phyloP scores from a whole-genome alignment of 2,329 filamentous ascomycete genomes.

The Aureobasidium mangrovei region DNA sequence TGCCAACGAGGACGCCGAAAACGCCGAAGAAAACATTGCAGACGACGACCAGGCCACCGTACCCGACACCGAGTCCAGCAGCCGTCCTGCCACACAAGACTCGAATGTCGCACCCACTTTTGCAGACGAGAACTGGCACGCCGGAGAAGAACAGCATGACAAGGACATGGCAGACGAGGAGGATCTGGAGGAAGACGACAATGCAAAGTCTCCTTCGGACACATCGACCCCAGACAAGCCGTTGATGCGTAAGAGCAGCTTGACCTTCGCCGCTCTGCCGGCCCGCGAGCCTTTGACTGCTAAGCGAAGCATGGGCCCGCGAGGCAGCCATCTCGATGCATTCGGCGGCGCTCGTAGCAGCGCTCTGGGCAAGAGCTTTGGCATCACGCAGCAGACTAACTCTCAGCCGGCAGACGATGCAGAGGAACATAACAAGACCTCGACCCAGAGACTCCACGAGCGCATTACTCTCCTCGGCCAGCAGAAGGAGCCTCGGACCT shows the following conservation, averaged over 20 bases:
- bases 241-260: conserved; percentile 80
- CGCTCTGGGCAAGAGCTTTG: conserved; percentile 63
- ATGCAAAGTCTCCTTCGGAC: conserved; percentile 52
- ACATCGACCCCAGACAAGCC: conserved; percentile 66
- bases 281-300: conserved; percentile 77
- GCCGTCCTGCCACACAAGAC: conserved; percentile 2
- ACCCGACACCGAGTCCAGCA: conserved; percentile 16
- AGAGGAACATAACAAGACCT: conserved; percentile 69
- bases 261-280: conserved; percentile 88
- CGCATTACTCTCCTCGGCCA: conserved; percentile 71
- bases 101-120: conserved; percentile 1
- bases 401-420: conserved; percentile 34
- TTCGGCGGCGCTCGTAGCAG: conserved; percentile 49
- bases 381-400: conserved; percentile 42
- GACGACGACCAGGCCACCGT: conserved; percentile 27
- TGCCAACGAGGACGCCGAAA: conserved; percentile 35
- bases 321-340: conserved; percentile 66
- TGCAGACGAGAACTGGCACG: conserved; percentile 16
- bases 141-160: conserved; percentile 13
- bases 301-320: conserved; percentile 71
- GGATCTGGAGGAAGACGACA: conserved; percentile 30
- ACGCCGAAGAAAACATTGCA: conserved; percentile 18
- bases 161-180: conserved; percentile 24
- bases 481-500: conserved; percentile 38
- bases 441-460: conserved; percentile 87